Conservation (phyloP, 768 basidiomycete species). For the Tricholoma hemisulphureum region DNA sequence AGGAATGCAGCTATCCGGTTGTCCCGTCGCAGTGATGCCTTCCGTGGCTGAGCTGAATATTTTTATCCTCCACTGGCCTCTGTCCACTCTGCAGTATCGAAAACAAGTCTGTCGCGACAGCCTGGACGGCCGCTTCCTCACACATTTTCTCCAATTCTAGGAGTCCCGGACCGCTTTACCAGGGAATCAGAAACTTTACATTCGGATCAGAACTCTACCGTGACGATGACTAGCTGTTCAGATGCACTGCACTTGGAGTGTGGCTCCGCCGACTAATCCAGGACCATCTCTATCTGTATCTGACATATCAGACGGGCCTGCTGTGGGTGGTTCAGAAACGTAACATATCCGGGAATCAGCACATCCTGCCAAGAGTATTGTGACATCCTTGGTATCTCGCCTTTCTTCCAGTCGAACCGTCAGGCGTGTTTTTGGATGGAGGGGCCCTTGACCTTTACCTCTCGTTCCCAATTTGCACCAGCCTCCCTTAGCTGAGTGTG, state of each 20-base stretch:
- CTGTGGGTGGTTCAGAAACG: not conserved
- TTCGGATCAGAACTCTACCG: slow-evolving; percentile 22
- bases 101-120: slow-evolving; percentile 8
- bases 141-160: slow-evolving; percentile 33
- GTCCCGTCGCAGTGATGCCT: slow-evolving; percentile 39
- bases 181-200: slow-evolving; percentile 42
- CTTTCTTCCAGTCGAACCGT: slow-evolving; percentile 42
- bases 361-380: slow-evolving; percentile 45
- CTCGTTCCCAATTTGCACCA: slow-evolving; percentile 55
- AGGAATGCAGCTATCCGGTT: slow-evolving; percentile 34
- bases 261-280: not conserved
- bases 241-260: not conserved
- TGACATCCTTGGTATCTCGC: slow-evolving; percentile 51
- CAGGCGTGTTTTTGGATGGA: slow-evolving; percentile 39
- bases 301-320: not conserved
- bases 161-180: slow-evolving; percentile 23
- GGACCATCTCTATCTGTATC: not conserved
- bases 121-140: slow-evolving; percentile 34
- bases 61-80: slow-evolving; percentile 47
- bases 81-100: slow-evolving; percentile 9
- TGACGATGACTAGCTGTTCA: not conserved
- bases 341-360: slow-evolving; percentile 37
- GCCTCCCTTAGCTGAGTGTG: slow-evolving; percentile 43
- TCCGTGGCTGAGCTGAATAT: slow-evolving; percentile 54
- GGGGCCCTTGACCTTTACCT: slow-evolving; percentile 53